phyloP scores from a whole-genome alignment of 2,329 filamentous ascomycete genomes.

The Raffaelea deltoideospora region DNA sequence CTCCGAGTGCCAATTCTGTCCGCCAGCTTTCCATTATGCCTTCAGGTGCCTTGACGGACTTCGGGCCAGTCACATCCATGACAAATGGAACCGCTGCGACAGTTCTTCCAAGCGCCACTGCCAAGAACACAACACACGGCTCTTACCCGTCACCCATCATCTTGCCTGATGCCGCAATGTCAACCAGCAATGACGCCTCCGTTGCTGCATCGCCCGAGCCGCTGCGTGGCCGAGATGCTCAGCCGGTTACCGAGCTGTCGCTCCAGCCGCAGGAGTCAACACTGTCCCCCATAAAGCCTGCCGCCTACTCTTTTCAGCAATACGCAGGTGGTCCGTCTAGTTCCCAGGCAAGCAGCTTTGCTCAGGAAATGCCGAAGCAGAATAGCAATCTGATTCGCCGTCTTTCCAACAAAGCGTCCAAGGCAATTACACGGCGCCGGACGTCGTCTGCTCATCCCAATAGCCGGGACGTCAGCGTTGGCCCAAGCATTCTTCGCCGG shows the following conservation, averaged over 20 bases:
- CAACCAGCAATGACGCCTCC: conserved; percentile 43
- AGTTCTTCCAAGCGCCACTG: too few species aligned
- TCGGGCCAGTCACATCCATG: too few species aligned
- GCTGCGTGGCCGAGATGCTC: conserved; percentile 37
- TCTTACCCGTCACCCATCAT: conserved; percentile 42
- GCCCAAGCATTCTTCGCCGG: conserved; percentile 68
- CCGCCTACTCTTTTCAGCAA: too few species aligned
- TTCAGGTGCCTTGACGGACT: too few species aligned
- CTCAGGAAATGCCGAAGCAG: too few species aligned
- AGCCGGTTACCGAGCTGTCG: conserved; percentile 32
- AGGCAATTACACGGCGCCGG: conserved; percentile 51
- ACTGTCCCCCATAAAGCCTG: too few species aligned
- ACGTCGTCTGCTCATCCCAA: conserved; percentile 63
- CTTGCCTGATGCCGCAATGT: conserved; percentile 33
- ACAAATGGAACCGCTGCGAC: too few species aligned
- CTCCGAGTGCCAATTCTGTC: too few species aligned
- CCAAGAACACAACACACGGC: too few species aligned
- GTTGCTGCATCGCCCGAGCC: conserved; percentile 53
- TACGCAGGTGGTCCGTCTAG: too few species aligned
- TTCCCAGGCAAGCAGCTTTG: too few species aligned
- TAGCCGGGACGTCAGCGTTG: conserved; percentile 75
- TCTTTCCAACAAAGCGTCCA: conserved; percentile 66
- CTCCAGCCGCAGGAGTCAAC: conserved; percentile 64
- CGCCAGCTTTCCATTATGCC: too few species aligned
- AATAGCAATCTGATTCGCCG: conserved; percentile 54